Base-by-base conservation (phyloP, 2,329 filamentous ascomycete genomes). In the Gaeumannomyces tritici region DNA sequence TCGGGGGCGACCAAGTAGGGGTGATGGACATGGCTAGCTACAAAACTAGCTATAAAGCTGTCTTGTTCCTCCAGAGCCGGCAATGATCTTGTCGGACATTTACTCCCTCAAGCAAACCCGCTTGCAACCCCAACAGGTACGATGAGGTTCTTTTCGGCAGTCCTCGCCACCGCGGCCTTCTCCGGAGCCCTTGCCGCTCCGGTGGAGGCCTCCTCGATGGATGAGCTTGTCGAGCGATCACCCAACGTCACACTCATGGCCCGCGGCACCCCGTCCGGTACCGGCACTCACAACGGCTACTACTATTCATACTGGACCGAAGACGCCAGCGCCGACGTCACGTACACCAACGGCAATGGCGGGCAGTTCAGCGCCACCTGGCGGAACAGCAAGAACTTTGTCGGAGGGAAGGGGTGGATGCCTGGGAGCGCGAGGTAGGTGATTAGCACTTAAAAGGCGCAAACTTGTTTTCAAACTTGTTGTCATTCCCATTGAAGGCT, bases 271-370 rank as follows among this genome's bases (percentile, higher is more conserved):
- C 56, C 56, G 7, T 58, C 56, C 18, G n/a, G 28, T 6, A 58
- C 56, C 21, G 56, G 56, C 8, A 33, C 4, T 12, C 70, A 70
- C 67, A 73, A 74, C 66, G 77, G 77, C 62, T 79, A 74, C 67
- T 79, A 75, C 68, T 79, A 79, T 64, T 77, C 73, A 28, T 79
- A 74, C 72, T 79, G 76, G 76, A 78, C 75, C 57, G 58, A 59
- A 15, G 42, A 59, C 29, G 24, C 12, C 58, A n/a, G 21, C 58
- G 33, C 58, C 12, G 74, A 78, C 60, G 75, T 78, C 13, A 73
- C 68, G 57, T 80, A 78, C 68, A 75, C 67, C 67, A 79, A 79
- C 67, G 74, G 74, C n/a, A 64, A 67, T 8, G 69, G 66, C 12
- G 77, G 77, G 24, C 66, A 71, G 55, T 81, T 80, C 72, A 71